A percentile compares a stretch with the other conserved stretches of the same genome.
Evolutionary conservation across 2,329 filamentous ascomycete species (phyloP).

Genomic region (Fusarium paranaense): DNA sequence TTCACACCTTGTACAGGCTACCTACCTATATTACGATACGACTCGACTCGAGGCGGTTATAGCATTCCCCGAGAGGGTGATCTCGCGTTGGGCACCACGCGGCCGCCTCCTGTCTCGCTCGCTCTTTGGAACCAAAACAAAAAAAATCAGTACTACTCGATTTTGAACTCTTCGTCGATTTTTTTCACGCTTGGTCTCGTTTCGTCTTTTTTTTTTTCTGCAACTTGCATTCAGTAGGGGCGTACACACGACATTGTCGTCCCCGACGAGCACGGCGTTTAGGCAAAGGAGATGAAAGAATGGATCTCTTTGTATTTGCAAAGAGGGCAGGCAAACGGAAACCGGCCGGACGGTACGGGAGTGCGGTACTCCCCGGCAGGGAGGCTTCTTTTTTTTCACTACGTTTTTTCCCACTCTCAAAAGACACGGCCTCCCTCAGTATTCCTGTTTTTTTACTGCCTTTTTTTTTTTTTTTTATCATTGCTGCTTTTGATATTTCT

Average conservation of each 20-base stretch:
- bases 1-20: conserved; percentile 45
- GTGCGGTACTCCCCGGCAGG: conserved; percentile 25
- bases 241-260: conserved; percentile 36
- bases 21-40: conserved; percentile 36
- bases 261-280: conserved; percentile 49
- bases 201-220: conserved; percentile 13
- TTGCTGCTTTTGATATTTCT: conserved; percentile 13
- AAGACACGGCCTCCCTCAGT: conserved; percentile 35
- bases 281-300: conserved; percentile 39
- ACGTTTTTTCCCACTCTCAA: conserved; percentile 15
- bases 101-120: conserved; percentile 16
- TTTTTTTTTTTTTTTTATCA: not conserved
- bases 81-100: conserved; percentile 12
- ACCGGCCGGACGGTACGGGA: conserved; percentile 28
- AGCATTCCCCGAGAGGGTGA: conserved; percentile 21
- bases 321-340: conserved; percentile 29
- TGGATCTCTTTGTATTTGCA: conserved; percentile 23
- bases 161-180: conserved; percentile 31
- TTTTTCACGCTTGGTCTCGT: conserved; percentile 32
- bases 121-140: conserved; percentile 14
- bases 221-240: conserved; percentile 40
- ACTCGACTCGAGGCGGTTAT: conserved; percentile 40
- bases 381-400: conserved; percentile 16
- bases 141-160: conserved; percentile 35
- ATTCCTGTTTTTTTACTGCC: conserved; percentile 24